Percentiles rank a stretch among this genome's conserved stretches.
These are phyloP conservation scores for Cystobasidium onofrii DNA, from an alignment of 768 basidiomycete genomes.

Conservation along the genomic window DNA sequence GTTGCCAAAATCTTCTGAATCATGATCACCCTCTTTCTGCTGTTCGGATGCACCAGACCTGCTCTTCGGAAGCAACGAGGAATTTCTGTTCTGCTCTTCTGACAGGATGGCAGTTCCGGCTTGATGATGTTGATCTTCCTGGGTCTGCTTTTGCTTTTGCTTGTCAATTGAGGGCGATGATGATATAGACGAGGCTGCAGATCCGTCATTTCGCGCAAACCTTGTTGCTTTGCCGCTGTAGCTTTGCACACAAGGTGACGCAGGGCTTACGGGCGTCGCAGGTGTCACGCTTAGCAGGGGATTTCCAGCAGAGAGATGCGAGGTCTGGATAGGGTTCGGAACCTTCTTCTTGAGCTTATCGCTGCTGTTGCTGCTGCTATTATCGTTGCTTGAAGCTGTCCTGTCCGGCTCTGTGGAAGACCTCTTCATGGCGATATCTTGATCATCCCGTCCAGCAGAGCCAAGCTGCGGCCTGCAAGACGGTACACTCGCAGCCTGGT, in stretches of 20 bases:
- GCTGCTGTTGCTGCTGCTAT: background rate
- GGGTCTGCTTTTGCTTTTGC: background rate
- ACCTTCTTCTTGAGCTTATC: background rate
- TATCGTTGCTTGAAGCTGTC: background rate
- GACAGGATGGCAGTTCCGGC: background rate
- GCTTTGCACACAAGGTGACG: background rate
- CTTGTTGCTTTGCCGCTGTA: background rate
- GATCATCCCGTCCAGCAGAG: background rate
- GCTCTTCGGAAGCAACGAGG: background rate
- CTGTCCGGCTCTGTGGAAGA: background rate
- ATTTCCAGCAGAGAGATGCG: background rate
- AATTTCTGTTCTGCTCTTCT: background rate
- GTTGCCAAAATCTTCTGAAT: background rate
- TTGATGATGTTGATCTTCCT: background rate
- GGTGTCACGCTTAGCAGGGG: constrained; percentile 9
- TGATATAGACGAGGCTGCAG: background rate
- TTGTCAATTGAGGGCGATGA: background rate
- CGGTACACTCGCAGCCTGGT: background rate
- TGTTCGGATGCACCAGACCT: background rate
- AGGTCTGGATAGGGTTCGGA: background rate
- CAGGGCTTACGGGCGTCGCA: constrained; percentile 16
- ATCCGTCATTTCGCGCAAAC: background rate
- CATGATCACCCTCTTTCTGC: background rate
- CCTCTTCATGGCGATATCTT: background rate
- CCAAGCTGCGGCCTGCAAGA: background rate